phyloP scores from a whole-genome alignment of 2,329 filamentous ascomycete species.

The Xylaria sp. region DNA sequence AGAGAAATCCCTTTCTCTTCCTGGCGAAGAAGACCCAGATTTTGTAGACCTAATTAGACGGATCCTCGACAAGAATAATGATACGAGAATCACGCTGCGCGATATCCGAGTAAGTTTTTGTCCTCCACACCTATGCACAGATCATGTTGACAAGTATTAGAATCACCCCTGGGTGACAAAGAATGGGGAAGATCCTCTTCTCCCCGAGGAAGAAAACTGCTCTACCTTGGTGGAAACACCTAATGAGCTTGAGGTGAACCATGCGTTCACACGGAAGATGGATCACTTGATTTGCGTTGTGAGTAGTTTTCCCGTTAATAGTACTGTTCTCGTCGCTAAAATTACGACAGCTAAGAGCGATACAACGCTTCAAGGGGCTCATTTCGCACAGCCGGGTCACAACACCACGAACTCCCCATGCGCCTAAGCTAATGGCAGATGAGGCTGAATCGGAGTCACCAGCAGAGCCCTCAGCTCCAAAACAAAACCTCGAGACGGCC shows the following conservation, averaged over 20 bases:
- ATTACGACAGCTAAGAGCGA: conserved; percentile 78
- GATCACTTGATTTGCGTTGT: conserved; percentile 84
- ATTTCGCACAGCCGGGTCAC: conserved; percentile 54
- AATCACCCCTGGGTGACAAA: conserved; percentile 93
- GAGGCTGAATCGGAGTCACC: conserved; percentile 20
- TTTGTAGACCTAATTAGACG: conserved; percentile 76
- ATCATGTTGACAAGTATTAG: conserved; percentile 52
- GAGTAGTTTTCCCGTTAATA: conserved; percentile 38
- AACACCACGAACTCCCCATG: conserved; percentile 37
- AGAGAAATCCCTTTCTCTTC: conserved; percentile 67
- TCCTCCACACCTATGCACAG: neutral
- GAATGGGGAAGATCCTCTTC: conserved; percentile 74
- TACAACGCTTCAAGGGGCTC: conserved; percentile 83
- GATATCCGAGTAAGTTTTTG: conserved; percentile 72
- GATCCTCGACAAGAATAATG: conserved; percentile 84
- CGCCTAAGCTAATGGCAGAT: conserved; percentile 28
- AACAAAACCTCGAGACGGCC: conserved; percentile 18
- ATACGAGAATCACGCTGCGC: conserved; percentile 80
- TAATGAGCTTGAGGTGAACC: conserved; percentile 87
- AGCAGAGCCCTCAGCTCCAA: conserved; percentile 12
- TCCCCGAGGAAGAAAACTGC: conserved; percentile 86
- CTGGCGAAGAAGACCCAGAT: conserved; percentile 65
- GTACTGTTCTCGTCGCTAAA: conserved; percentile 2
- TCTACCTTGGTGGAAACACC: conserved; percentile 79
- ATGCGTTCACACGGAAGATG: conserved; percentile 90